Base-by-base conservation (phyloP, 306 rosid species). In the Quercus aquifolioides region DNA sequence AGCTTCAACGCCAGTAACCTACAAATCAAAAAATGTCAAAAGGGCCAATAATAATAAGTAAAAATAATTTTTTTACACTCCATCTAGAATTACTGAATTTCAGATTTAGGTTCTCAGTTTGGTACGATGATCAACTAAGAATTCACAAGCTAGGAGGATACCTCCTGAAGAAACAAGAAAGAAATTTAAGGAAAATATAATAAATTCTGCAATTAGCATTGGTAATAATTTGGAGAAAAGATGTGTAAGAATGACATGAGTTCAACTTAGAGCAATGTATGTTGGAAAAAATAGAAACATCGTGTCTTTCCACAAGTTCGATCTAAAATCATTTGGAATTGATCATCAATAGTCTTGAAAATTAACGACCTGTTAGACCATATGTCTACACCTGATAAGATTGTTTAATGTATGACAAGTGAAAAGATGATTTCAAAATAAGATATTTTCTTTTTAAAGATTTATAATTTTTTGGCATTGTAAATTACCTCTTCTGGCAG, bases 1-100 rank as follows among this genome's bases (percentile, higher is more conserved):
- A 59, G 98, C 96, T 55, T 89, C 94, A 43, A 93, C 90, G 60
- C 99, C 97, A 5, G 99, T 96, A 78, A 96, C 99, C 99, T 96
- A 71, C 78, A 82, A 67, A 76, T 82, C 60, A 49, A 75, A 13
- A 67, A 63, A 28, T 51, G 55, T n/a, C 69, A 38, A 81, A 71
- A 28, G 26, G 51, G n/a, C 54, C 77, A 71, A 60, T 60, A 55
- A 62, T 9, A 82, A 68, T 38, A 21, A 25, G 59, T 69, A 74
- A 30, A 59, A 64, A 14, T 28, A 30, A 64, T 6, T 64, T 15
- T 10, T 64, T 64, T 64, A 64, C 20, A 30, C 41, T 10, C 3
- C 43, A 30, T 64, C 23, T 28, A 30, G 71, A 64, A 30, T 30
- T 19, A 6, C 1, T 49, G 7, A 64, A 31, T 18, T 15, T 64